Conservation (phyloP, 208 protist genomes). For the Acanthamoeba castellanii region DNA sequence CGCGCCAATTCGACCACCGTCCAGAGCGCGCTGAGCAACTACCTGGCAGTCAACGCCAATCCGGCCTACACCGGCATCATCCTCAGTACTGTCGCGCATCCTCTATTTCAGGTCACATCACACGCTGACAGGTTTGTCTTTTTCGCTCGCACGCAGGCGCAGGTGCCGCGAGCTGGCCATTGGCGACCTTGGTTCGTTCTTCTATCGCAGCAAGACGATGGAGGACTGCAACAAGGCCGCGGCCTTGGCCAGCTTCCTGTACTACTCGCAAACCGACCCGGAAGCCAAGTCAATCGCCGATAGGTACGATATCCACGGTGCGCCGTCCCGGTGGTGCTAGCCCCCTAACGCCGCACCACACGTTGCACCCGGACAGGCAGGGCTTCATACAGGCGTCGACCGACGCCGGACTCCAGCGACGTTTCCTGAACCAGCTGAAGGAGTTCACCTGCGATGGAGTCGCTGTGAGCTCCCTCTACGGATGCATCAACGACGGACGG, state of each 20-base stretch:
- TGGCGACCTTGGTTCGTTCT: neutral
- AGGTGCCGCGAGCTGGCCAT: neutral
- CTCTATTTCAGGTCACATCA: no score
- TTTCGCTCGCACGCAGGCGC: neutral
- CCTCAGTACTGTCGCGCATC: neutral
- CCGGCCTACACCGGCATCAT: neutral
- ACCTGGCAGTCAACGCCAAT: neutral
- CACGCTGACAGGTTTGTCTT: neutral
- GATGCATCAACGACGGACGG: neutral
- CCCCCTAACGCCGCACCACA: no score
- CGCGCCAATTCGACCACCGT: neutral
- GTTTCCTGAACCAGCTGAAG: constrained; percentile 12
- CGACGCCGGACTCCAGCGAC: neutral
- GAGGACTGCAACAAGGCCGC: neutral
- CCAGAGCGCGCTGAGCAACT: neutral
- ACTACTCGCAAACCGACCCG: neutral
- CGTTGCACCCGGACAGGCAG: neutral
- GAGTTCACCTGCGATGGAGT: constrained; percentile 17
- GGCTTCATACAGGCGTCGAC: neutral
- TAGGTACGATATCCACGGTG: no score
- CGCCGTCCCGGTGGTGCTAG: no score
- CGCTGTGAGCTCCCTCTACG: neutral
- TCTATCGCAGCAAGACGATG: constrained; percentile 7
- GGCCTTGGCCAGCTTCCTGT: neutral
- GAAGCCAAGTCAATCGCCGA: neutral